Evolutionary conservation across 179 eudicot species (phyloP).

Genomic region (Actinidia polygama): DNA sequence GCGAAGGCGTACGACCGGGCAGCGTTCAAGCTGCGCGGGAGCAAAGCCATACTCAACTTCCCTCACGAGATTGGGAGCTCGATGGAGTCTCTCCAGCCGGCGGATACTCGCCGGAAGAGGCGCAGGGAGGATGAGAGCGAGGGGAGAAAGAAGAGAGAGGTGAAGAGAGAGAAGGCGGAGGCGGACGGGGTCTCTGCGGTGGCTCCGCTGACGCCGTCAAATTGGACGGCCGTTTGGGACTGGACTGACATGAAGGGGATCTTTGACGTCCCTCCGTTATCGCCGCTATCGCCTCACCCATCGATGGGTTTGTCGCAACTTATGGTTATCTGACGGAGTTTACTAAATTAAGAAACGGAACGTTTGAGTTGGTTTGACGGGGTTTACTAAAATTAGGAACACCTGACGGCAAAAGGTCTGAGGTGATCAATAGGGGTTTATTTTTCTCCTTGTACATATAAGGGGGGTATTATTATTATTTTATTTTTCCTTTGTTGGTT

Average conservation of each 20-base stretch:
- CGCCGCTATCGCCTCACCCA: conserved; percentile 26
- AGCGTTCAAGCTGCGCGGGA: conserved; percentile 28
- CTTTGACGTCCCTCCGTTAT: conserved; percentile 25
- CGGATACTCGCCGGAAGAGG: conserved; percentile 12
- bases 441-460: neutral
- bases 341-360: neutral
- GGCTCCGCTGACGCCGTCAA: conserved; percentile 32
- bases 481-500: neutral
- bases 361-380: neutral
- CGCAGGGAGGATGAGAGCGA: neutral
- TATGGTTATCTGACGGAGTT: conserved; percentile 2
- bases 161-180: neutral
- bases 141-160: neutral
- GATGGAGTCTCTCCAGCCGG: neutral
- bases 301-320: neutral
- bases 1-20: conserved; percentile 34
- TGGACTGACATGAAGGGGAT: conserved; percentile 25
- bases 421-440: neutral
- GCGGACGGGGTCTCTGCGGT: neutral
- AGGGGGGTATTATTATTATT: neutral
- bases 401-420: neutral
- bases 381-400: neutral
- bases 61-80: conserved; percentile 23
- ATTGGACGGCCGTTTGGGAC: conserved; percentile 25
- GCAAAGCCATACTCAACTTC: conserved; percentile 35